phyloP scores from a whole-genome alignment of 2,329 filamentous ascomycete genomes.

The Cladosporium sp. region DNA sequence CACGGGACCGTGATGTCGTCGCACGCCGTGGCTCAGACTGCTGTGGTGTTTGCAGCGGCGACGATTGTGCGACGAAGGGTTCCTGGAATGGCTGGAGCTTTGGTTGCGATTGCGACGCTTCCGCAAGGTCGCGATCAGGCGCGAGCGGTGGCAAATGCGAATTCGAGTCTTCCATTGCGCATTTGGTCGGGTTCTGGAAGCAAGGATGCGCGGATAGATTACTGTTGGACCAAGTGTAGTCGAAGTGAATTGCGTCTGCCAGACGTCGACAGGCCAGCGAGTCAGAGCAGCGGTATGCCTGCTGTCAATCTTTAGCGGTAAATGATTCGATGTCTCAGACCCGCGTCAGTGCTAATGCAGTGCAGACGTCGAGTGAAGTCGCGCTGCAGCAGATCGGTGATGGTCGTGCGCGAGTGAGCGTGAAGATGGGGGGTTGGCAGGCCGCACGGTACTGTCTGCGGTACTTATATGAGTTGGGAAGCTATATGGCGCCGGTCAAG shows the following conservation, averaged over 20 bases:
- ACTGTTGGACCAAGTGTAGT: not conserved
- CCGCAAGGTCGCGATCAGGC: conserved; percentile 11
- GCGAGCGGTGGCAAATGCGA: conserved; percentile 15
- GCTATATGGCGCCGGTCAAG: not conserved
- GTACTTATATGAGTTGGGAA: not conserved
- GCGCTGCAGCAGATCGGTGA: conserved; percentile 18
- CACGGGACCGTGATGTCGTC: conserved; percentile 22
- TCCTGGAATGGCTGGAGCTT: conserved; percentile 16
- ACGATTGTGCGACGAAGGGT: conserved; percentile 16
- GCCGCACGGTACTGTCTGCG: not conserved
- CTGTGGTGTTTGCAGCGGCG: conserved; percentile 11
- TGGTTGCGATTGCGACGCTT: conserved; percentile 16
- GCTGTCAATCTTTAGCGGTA: conserved; percentile 20
- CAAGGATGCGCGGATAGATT: not conserved
- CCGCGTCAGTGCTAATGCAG: conserved; percentile 22
- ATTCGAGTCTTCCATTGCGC: conserved; percentile 20
- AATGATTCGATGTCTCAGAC: conserved; percentile 19
- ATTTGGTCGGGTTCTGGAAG: conserved; percentile 16
- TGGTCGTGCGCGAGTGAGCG: not conserved
- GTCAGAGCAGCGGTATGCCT: conserved; percentile 15
- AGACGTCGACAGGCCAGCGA: not conserved
- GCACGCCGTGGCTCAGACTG: conserved; percentile 13
- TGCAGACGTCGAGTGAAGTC: conserved; percentile 16
- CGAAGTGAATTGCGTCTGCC: not conserved
- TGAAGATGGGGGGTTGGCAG: not conserved